Evolutionary conservation across 2,329 filamentous ascomycete genomes (phyloP).

Genomic region (Trichoderma polysporum): DNA sequence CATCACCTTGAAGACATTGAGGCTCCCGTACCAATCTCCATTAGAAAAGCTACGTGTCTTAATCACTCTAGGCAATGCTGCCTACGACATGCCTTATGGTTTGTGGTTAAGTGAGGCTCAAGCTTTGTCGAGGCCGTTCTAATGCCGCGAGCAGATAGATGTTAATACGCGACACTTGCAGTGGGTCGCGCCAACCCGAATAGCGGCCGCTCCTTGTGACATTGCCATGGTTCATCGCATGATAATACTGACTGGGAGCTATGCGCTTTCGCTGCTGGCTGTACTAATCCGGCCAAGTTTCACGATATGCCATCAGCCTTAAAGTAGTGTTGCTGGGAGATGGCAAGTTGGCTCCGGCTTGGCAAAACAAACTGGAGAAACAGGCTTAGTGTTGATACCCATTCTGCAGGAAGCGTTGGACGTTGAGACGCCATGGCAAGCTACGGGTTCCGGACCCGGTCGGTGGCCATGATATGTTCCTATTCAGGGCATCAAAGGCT

Average conservation of each 20-base stretch:
- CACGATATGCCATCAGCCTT: background rate
- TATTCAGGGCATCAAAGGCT: background rate
- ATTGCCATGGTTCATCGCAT: background rate
- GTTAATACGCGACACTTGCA: no score
- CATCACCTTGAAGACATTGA: background rate
- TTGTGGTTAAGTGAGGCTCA: background rate
- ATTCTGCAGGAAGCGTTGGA: background rate
- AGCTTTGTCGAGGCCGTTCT: background rate
- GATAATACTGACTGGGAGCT: no score
- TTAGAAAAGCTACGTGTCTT: background rate
- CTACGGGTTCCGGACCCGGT: background rate
- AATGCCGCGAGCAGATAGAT: background rate
- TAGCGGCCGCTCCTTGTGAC: background rate
- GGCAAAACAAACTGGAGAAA: background rate
- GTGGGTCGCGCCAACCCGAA: background rate
- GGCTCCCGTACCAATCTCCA: background rate
- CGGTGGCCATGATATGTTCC: background rate
- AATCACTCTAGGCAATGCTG: background rate
- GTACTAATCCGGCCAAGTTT: background rate
- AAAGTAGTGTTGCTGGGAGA: background rate
- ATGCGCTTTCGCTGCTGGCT: background rate
- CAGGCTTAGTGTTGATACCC: background rate
- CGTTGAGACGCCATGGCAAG: background rate
- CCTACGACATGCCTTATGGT: background rate
- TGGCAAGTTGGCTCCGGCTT: constrained; percentile 6